Percentiles rank a stretch among this genome's conserved stretches.
These are phyloP conservation scores for Blastomyces parvus DNA, from an alignment of 2,329 filamentous ascomycete genomes.

Conservation along the genomic window DNA sequence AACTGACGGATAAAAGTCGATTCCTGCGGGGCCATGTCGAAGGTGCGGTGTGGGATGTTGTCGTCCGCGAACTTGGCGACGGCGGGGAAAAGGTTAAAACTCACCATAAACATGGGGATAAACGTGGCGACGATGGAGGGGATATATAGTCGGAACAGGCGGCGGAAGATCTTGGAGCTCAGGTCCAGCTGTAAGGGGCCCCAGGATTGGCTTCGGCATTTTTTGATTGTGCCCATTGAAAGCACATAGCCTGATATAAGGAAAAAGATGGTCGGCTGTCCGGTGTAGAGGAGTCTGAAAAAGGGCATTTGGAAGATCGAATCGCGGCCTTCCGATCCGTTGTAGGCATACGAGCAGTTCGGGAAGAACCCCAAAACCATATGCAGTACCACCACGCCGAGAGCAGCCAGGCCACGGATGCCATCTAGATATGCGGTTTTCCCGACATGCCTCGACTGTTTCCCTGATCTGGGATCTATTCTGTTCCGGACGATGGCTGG, in stretches of 20 bases:
- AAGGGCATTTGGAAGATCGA: conserved; percentile 33
- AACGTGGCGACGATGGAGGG: conserved; percentile 33
- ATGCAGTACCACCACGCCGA: conserved; percentile 16
- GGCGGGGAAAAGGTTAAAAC: conserved; percentile 34
- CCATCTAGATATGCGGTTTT: conserved; percentile 22
- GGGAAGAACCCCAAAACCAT: conserved; percentile 13
- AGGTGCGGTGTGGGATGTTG: conserved; percentile 27
- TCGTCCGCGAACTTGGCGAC: conserved; percentile 28
- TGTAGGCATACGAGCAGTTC: conserved; percentile 12
- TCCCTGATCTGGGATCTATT: background rate
- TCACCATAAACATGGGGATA: conserved; percentile 34
- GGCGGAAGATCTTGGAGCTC: conserved; percentile 37
- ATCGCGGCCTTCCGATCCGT: conserved; percentile 12
- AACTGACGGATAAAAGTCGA: conserved; percentile 30
- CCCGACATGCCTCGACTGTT: conserved; percentile 5
- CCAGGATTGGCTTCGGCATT: conserved; percentile 30
- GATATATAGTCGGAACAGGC: conserved; percentile 36
- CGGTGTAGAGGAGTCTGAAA: conserved; percentile 35
- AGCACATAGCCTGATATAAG: conserved; percentile 42
- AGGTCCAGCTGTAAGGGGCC: conserved; percentile 32
- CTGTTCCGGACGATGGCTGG: conserved; percentile 2
- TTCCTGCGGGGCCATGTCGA: conserved; percentile 37
- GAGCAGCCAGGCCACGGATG: conserved; percentile 20
- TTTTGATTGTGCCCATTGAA: conserved; percentile 34
- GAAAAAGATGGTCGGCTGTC: conserved; percentile 41